These are phyloP conservation scores for Ceratonia siliqua DNA, from an alignment of 306 rosid genomes.

Conservation along the genomic window DNA sequence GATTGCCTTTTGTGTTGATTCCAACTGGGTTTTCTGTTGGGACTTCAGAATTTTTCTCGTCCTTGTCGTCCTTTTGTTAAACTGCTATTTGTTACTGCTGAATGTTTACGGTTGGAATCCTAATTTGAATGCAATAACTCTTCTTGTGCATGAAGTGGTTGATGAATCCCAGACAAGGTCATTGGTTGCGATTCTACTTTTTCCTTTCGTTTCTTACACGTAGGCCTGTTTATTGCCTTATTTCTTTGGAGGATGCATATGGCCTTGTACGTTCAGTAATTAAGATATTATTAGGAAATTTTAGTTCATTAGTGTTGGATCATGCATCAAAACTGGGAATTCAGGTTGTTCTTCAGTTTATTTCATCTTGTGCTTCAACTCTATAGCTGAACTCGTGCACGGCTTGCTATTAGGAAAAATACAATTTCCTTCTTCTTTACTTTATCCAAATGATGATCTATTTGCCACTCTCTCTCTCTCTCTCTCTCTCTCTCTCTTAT, in stretches of 20 bases:
- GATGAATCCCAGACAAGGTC: slow-evolving; percentile 8
- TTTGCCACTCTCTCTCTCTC: not conserved
- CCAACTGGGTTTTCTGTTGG: slow-evolving; percentile 33
- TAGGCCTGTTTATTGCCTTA: slow-evolving; percentile 21
- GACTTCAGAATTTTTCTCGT: not conserved
- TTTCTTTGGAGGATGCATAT: not conserved
- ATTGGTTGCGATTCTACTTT: not conserved
- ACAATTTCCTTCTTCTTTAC: not conserved
- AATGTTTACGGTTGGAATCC: slow-evolving; percentile 16
- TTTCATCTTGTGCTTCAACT: not conserved
- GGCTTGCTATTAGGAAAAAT: not conserved
- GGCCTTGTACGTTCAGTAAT: not conserved
- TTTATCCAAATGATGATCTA: slow-evolving; percentile 5
- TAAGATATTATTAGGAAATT: not conserved
- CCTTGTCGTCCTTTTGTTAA: not conserved
- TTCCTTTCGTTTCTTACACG: slow-evolving; percentile 6
- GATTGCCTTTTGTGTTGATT: slow-evolving; percentile 24
- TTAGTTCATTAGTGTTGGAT: slow-evolving; percentile 30
- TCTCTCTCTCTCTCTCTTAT: not conserved
- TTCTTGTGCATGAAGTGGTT: slow-evolving; percentile 23
- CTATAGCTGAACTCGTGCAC: not conserved
- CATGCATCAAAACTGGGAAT: slow-evolving; percentile 29
- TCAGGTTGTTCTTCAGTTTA: not conserved
- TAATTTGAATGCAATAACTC: not conserved
- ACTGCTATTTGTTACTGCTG: not conserved